Conservation (phyloP, 768 basidiomycete species). For the Pleurotus cornucopiae region DNA sequence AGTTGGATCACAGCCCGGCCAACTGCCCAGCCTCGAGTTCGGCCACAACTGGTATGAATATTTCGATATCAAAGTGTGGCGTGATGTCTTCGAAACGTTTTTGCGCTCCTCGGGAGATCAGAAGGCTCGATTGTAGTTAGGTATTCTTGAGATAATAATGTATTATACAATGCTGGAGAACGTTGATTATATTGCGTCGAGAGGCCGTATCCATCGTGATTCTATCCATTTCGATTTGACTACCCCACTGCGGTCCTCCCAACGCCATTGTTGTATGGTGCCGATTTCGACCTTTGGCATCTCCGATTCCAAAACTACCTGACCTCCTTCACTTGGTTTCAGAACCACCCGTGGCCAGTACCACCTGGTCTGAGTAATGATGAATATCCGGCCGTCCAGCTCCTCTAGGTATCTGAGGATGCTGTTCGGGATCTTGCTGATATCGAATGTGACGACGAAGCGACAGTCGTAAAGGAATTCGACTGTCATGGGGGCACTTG, state of each 20-base stretch:
- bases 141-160: background rate
- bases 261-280: background rate
- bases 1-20: slow-evolving; percentile 26
- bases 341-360: slow-evolving; percentile 44
- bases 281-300: slow-evolving; percentile 10
- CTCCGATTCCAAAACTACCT: slow-evolving; percentile 14
- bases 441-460: slow-evolving; percentile 49
- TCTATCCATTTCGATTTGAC: slow-evolving; percentile 36
- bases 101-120: slow-evolving; percentile 10
- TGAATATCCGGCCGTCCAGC: slow-evolving; percentile 21
- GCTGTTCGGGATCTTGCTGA: slow-evolving; percentile 35
- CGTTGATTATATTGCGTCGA: slow-evolving; percentile 24
- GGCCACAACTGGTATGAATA: slow-evolving; percentile 46
- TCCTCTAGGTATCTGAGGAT: slow-evolving; percentile 15
- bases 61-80: slow-evolving; percentile 37
- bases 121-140: slow-evolving; percentile 8
- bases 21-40: slow-evolving; percentile 32
- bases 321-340: slow-evolving; percentile 11
- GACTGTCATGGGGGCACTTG: slow-evolving; percentile 15
- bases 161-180: background rate
- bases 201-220: slow-evolving; percentile 35
- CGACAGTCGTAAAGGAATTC: slow-evolving; percentile 62
- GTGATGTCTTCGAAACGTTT: slow-evolving; percentile 32
- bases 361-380: slow-evolving; percentile 39
- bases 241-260: slow-evolving; percentile 1